Conservation (phyloP, 164 flowering plant species). For the Pachysandra terminalis region DNA sequence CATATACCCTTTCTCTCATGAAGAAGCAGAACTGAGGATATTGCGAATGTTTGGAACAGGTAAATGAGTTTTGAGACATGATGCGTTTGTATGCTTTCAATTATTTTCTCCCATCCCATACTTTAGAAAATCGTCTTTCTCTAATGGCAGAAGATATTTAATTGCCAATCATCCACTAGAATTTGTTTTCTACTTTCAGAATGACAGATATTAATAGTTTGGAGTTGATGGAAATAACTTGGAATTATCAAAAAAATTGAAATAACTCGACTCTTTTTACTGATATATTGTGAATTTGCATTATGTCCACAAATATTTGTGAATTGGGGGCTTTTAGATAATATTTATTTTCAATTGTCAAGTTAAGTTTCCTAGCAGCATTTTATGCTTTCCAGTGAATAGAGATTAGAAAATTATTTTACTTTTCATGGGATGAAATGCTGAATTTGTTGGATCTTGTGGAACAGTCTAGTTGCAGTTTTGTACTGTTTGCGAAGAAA, state of each 20-base stretch:
- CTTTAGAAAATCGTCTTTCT: background rate
- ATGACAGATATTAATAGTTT: too few species aligned
- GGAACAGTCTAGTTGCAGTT: conserved; percentile 24
- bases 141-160: background rate
- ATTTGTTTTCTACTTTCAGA: background rate
- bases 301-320: background rate
- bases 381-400: background rate
- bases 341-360: too few species aligned
- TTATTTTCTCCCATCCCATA: background rate
- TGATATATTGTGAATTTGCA: background rate
- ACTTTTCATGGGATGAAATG: background rate
- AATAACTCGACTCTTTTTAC: background rate
- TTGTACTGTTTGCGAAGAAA: background rate
- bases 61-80: conserved; percentile 17
- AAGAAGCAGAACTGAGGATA: conserved; percentile 65
- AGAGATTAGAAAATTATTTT: background rate
- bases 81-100: background rate
- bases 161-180: background rate
- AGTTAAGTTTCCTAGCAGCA: background rate
- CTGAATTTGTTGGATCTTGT: background rate
- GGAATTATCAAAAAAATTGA: too few species aligned
- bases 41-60: conserved; percentile 40
- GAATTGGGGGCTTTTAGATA: too few species aligned
- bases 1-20: conserved; percentile 87
- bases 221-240: too few species aligned